Base-by-base conservation (phyloP, 768 basidiomycete genomes). In the Mycena rebaudengoi region DNA sequence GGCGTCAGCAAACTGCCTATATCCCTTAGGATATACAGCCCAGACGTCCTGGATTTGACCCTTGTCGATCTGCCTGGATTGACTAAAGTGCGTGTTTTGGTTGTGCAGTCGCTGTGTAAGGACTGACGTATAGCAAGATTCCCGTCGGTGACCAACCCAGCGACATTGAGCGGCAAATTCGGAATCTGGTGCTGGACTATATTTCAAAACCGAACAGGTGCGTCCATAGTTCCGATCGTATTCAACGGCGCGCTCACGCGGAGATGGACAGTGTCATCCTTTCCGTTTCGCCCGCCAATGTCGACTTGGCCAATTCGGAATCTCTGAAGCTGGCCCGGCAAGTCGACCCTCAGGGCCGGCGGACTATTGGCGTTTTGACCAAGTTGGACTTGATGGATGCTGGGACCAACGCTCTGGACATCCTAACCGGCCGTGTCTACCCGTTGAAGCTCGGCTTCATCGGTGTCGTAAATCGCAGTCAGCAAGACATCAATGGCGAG, bases 341-440 rank as follows among this genome's bases (percentile, higher is more conserved):
- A 12, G 95, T 99, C 46, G 98, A 99, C 71, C 94, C 97, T 0
- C 95, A 98, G 77, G 96, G 97, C 12, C 89, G 98, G 29, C 88
- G 98, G 29, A 99, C 98, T 13, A 95, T 99, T 58, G 98, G 98
- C 51, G 92, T 99, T 20, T 83, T 99, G 51, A 97, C 97, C 14
- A 99, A 99, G 78, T 87, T 99, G 32, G 98, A 99, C 79, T 85
- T 99, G 45, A 99, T 99, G 98, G 98, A 99, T 71, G 96, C 96
- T 7, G 98, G 98, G 28, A 99, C 98, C 33, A 98, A 99, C 75
- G 98, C 98, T 21, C 80, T 96, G 33, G 97, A 99, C 76, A 90
- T 99, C 68, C 86, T 99, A 35, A 98, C 95, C 0, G 98, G 98
- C 39, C 91, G 97, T 62, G 93, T 98, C 43, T 99, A 99, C 78